Evolutionary conservation across 257 asterid species (phyloP).

Genomic region (Jaltomata sinuosa): DNA sequence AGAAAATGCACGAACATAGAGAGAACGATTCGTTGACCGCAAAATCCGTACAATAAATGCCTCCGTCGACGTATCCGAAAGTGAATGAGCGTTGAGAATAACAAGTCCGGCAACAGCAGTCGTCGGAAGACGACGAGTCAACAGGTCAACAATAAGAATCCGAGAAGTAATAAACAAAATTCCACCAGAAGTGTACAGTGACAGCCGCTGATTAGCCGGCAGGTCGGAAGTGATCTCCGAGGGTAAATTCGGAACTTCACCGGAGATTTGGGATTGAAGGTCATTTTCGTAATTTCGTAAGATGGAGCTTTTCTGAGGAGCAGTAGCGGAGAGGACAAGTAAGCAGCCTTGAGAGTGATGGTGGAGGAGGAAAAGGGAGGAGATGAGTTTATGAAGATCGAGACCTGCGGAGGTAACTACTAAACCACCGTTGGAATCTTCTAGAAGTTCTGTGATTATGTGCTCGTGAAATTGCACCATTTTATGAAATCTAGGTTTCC

Average conservation of each 20-base stretch:
- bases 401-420: constrained; percentile 82
- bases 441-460: constrained; percentile 71
- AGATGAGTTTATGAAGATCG: constrained; percentile 64
- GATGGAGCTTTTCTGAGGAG: constrained; percentile 52
- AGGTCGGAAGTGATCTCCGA: constrained; percentile 80
- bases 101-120: constrained; percentile 63
- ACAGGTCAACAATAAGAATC: constrained; percentile 84
- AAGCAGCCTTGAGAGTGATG: constrained; percentile 67
- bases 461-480: constrained; percentile 87
- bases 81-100: constrained; percentile 67
- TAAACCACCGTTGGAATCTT: constrained; percentile 74
- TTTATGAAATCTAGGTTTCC: not conserved
- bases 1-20: constrained; percentile 84
- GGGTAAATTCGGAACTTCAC: constrained; percentile 10
- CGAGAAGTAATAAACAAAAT: constrained; percentile 67
- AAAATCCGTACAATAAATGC: constrained; percentile 82
- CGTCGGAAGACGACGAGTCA: constrained; percentile 64
- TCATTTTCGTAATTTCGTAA: constrained; percentile 9
- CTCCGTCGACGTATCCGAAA: constrained; percentile 89
- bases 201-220: constrained; percentile 50
- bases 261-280: not conserved
- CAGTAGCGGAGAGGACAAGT: constrained; percentile 72
- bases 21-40: constrained; percentile 44
- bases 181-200: constrained; percentile 75
- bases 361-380: constrained; percentile 75